A percentile compares a stretch with the other conserved stretches of the same genome.
These are phyloP conservation scores for Diversispora eburnea DNA, from an alignment of 192 early-diverging fungal genomes.

Conservation along the genomic window DNA sequence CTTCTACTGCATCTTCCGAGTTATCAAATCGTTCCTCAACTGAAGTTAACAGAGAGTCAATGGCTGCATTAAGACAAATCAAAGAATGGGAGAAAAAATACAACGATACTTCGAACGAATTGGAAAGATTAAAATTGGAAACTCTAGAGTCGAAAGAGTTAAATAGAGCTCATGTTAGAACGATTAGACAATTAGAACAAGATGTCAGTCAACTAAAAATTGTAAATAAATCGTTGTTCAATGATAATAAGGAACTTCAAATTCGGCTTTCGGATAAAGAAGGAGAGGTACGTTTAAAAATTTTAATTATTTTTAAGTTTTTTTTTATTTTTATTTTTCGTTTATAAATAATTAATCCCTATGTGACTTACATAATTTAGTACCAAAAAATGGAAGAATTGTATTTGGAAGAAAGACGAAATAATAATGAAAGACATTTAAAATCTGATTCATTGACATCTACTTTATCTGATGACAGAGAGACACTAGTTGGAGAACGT, in stretches of 20 bases:
- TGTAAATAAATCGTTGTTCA: neutral
- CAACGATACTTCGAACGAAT: neutral
- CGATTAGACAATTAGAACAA: neutral
- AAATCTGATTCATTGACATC: neutral
- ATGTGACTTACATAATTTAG: neutral
- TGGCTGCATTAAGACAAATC: neutral
- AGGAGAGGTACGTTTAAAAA: neutral
- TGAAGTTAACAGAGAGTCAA: neutral
- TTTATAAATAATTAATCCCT: neutral
- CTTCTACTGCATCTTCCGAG: no score
- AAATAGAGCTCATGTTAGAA: constrained; percentile 1
- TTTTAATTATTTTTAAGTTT: neutral
- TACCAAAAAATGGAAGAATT: neutral
- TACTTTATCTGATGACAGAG: neutral
- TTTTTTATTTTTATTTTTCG: neutral
- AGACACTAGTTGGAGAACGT: neutral
- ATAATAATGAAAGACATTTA: neutral
- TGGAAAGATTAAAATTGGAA: neutral
- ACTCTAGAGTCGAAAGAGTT: neutral
- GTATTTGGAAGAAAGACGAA: neutral
- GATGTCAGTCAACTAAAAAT: neutral
- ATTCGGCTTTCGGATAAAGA: neutral
- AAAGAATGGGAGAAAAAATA: neutral
- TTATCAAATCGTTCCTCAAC: no score
- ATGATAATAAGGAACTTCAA: neutral